Base-by-base conservation (phyloP, 495 filamentous ascomycete genomes). In the Podospora conica region DNA sequence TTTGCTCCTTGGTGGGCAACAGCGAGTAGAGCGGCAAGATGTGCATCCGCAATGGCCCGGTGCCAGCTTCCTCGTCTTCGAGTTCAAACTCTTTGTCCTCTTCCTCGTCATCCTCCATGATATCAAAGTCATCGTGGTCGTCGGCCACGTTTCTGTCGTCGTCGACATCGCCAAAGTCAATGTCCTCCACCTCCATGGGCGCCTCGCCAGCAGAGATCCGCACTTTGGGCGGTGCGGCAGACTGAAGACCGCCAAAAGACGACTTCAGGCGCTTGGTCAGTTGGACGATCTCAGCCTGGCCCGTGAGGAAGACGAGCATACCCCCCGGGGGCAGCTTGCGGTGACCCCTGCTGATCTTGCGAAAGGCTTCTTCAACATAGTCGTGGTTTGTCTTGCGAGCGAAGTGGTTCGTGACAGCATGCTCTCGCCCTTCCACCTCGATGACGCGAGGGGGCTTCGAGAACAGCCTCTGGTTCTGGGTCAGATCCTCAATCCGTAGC, bases 231-330 rank as follows among this genome's bases (percentile, higher is more conserved):
- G 84, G 83, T n/a, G 79, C 72, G 5, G 77, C 75, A 28, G 86
- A 76, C 29, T 78, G 82, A 40, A 85, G 76, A 40, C 77, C 75
- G 23, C 77, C 84, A 70, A 96, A 95, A 5, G 86, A 80, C 65
- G 89, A 81, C 73, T 89, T 91, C 55, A 99, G 75, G 62, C 83
- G 84, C 73, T 92, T 94, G 58, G 88, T 86, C 7, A 99, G 81
- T 23, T 86, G 83, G 25, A 80, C 81, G 70, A 99, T 98, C 71
- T 99, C 96, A 63, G 90, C 90, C 72, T 96, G 92, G 10, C 96
- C 93, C 11, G 96, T 99, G 62, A 99, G 78, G 70, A 99, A 99
- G 11, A 99, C 94, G 59, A 99, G 86, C 76, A 99, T 91, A 25
- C 90, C 91, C 40, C 96, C 96, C 9, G 91, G 87, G 29, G 96